Evolutionary conservation across 306 rosid genomes (phyloP), one percentile per base, ranked within the genome.

Genomic region (Cucurbita maxima): DNA sequence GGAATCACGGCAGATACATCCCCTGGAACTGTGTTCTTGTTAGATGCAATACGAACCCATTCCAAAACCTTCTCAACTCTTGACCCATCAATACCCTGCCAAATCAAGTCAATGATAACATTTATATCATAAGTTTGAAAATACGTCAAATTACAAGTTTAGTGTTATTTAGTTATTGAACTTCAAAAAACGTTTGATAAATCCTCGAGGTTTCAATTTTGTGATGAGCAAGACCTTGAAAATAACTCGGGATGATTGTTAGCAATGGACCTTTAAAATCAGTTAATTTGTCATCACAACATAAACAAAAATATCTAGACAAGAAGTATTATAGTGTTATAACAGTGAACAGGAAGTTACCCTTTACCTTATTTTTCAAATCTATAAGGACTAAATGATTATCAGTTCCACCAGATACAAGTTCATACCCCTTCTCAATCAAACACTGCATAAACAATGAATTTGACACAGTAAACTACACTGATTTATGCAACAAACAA

Each of bases 1-100:
- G 98, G 96, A 83, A 90, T 93, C 98, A 93, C 88, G 73, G 98
- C 98, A 83, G 98, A 93, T 76, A 93, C 94, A 37, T 93, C 98
- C 71, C 98, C 98, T 4, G 97, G 98, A 84, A 93, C 97, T 9
- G 98, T 93, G 56, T 93, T 93, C 88, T 93, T 90, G 78, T 93
- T 93, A 74, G 98, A 97, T 13, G 97, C 98, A 66, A 93, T 88
- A 71, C 88, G 98, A 78, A 84, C 96, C 70, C 82, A 75, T 81
- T 93, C 96, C 80, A 93, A 58, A 79, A 93, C 98, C 83, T 90
- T 93, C 82, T 93, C 98, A 43, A 93, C 98, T 83, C 98, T 88
- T 12, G 98, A 93, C 16, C 98, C 96, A 84, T 90, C 98, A 55
- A 93, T 90, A 58, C 89, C 97, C 97, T 93, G 82, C 75, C 84